phyloP scores from a whole-genome alignment of 768 basidiomycete species.

The Boletus sp. region DNA sequence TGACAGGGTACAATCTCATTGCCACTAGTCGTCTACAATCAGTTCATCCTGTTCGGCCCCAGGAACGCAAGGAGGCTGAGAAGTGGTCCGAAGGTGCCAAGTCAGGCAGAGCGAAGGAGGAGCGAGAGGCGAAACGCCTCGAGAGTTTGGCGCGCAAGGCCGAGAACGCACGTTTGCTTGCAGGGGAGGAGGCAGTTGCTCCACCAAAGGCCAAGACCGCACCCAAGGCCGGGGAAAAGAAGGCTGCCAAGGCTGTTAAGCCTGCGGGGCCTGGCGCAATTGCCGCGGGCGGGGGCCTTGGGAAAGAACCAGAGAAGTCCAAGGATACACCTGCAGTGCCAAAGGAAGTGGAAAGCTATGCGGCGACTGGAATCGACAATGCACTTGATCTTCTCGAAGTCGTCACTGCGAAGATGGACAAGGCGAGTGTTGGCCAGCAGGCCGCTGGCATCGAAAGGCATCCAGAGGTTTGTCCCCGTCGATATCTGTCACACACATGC shows the following conservation, averaged over 20 bases:
- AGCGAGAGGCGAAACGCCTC: conserved; percentile 75
- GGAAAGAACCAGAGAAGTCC: conserved; percentile 20
- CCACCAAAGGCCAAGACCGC: conserved; percentile 59
- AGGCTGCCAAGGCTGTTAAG: conserved; percentile 44
- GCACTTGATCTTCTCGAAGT: conserved; percentile 85
- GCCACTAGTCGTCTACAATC: background rate
- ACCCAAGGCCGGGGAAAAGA: conserved; percentile 63
- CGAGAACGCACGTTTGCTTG: conserved; percentile 78
- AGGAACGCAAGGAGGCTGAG: conserved; percentile 72
- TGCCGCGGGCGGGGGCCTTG: conserved; percentile 63
- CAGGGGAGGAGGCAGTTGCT: conserved; percentile 75
- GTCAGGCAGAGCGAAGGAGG: conserved; percentile 61
- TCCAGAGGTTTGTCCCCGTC: conserved; percentile 69
- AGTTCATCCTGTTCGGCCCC: conserved; percentile 3
- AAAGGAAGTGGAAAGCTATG: conserved; percentile 59
- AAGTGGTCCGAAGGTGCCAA: conserved; percentile 70
- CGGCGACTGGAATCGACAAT: conserved; percentile 88
- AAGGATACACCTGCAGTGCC: conserved; percentile 22
- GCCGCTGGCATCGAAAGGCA: conserved; percentile 86
- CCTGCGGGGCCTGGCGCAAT: conserved; percentile 85
- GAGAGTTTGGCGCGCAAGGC: conserved; percentile 84
- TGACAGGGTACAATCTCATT: conserved; percentile 48
- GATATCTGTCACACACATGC: background rate
- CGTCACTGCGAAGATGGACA: conserved; percentile 90
- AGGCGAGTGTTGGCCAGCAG: conserved; percentile 83